A percentile compares a stretch with the other conserved stretches of the same genome.
These are phyloP conservation scores for Corymbia citriodora DNA, from an alignment of 441 rosid species.

Conservation along the genomic window DNA sequence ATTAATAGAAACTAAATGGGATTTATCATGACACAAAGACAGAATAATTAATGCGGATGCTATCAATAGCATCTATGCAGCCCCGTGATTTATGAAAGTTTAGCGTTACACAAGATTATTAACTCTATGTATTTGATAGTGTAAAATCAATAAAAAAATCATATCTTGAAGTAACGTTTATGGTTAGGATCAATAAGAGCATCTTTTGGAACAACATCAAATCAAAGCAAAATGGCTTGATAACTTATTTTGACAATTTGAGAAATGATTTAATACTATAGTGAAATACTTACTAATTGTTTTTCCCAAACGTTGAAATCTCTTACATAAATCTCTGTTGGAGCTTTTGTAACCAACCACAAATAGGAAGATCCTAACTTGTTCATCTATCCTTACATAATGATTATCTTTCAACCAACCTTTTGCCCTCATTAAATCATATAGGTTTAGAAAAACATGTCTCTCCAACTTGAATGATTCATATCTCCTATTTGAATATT, in stretches of 20 bases:
- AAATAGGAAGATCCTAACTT: neutral
- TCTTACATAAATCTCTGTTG: neutral
- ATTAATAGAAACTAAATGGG: neutral
- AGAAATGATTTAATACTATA: neutral
- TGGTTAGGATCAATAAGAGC: neutral
- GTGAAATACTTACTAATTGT: neutral
- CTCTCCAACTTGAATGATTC: rapidly evolving
- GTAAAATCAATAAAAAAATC: neutral
- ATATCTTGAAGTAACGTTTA: no score
- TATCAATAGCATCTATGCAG: rapidly evolving
- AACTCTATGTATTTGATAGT: no score
- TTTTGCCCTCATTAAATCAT: no score
- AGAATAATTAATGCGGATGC: rapidly evolving
- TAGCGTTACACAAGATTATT: neutral
- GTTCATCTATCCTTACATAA: no score
- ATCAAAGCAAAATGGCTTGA: neutral
- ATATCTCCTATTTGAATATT: neutral
- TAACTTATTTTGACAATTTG: neutral
- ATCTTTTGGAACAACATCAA: neutral
- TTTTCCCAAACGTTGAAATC: neutral
- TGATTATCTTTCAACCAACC: no score
- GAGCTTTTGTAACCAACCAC: neutral
- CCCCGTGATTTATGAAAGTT: neutral
- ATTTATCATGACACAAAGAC: rapidly evolving
- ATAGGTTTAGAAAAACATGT: neutral